Conservation (phyloP, 441 rosid species). For the Kokia cookei region DNA sequence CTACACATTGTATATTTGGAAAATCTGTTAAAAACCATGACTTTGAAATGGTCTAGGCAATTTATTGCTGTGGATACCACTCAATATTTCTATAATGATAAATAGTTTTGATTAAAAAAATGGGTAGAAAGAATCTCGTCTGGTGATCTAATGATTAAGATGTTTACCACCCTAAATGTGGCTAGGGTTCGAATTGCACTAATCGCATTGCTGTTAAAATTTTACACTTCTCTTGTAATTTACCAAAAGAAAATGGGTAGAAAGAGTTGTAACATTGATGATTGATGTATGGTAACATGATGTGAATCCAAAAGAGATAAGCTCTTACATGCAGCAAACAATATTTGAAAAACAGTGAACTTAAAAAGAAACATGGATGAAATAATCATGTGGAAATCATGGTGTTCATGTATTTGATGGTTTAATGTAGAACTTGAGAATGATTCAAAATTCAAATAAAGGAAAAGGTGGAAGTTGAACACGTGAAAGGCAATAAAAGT, state of each 20-base stretch:
- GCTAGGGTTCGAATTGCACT: too few relatives aligned
- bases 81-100: neutral
- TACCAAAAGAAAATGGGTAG: neutral
- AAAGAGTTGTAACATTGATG: neutral
- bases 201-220: too few relatives aligned
- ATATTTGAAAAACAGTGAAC: constrained; percentile 3
- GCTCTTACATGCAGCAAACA: neutral
- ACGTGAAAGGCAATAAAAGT: neutral
- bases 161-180: too few relatives aligned
- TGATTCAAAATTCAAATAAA: neutral
- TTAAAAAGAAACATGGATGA: neutral
- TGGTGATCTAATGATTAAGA: too few relatives aligned
- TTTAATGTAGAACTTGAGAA: neutral
- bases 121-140: neutral
- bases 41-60: neutral
- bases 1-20: neutral
- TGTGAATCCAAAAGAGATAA: too few relatives aligned
- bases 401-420: neutral
- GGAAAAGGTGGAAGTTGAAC: neutral
- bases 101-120: neutral
- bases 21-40: neutral
- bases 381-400: constrained; percentile 2
- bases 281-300: too few relatives aligned
- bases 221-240: too few relatives aligned
- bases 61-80: neutral